Percentiles rank a stretch among this genome's conserved stretches.
Evolutionary conservation across 768 basidiomycete species (phyloP).

Genomic region (Rossbeevera mucosa): DNA sequence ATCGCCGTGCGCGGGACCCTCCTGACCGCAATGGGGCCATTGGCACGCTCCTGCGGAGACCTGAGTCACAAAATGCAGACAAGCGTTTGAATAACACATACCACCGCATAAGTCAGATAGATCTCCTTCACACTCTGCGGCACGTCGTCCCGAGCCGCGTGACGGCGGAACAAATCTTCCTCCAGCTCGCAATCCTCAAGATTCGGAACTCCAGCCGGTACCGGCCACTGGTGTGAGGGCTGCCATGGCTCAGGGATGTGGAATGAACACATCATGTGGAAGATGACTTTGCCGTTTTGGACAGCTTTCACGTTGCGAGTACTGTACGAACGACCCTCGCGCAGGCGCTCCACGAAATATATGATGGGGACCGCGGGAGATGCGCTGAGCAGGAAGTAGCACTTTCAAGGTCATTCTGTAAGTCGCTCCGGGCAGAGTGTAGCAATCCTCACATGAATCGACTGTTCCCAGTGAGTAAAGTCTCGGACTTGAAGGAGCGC

Average conservation of each 20-base stretch:
- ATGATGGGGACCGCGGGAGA: conserved; percentile 70
- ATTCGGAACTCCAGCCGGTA: conserved; percentile 49
- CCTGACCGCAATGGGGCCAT: conserved; percentile 68
- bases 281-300: conserved; percentile 48
- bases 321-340: conserved; percentile 69
- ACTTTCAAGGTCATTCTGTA: conserved; percentile 44
- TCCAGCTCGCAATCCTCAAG: conserved; percentile 65
- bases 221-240: conserved; percentile 60
- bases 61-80: conserved; percentile 22
- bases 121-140: conserved; percentile 33
- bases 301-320: conserved; percentile 62
- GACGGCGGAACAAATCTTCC: conserved; percentile 38
- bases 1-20: conserved; percentile 42
- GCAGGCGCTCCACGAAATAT: conserved; percentile 72
- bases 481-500: background rate
- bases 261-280: conserved; percentile 76
- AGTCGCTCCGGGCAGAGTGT: background rate
- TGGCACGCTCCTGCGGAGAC: conserved; percentile 51
- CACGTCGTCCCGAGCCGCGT: conserved; percentile 26
- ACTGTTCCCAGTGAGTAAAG: conserved; percentile 36
- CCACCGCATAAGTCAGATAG: conserved; percentile 25
- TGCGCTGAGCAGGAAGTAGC: conserved; percentile 76
- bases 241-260: conserved; percentile 77
- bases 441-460: conserved; percentile 55
- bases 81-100: conserved; percentile 17